Percentiles rank a stretch among this genome's conserved stretches.
Conservation (phyloP, 768 basidiomycete genomes). For the Boletus rufocinnamomeus region DNA sequence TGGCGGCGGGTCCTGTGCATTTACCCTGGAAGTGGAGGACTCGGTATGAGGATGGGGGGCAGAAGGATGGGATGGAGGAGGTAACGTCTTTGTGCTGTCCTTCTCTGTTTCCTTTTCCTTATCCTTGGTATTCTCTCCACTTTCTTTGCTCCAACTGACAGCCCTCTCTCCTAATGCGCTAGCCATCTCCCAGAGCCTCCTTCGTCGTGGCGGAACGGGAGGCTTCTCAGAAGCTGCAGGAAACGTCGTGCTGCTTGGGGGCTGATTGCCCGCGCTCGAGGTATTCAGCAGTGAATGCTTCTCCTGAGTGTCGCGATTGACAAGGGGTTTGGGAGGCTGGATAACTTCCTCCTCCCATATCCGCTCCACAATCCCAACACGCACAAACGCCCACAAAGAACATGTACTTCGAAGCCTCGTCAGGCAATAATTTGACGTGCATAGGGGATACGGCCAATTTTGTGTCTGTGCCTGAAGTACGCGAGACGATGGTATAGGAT, state of each 20-base stretch:
- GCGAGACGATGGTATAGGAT: slow-evolving; percentile 48
- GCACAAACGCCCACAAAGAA: slow-evolving; percentile 86
- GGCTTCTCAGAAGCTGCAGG: slow-evolving; percentile 45
- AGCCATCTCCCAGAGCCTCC: slow-evolving; percentile 69
- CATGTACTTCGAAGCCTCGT: slow-evolving; percentile 83
- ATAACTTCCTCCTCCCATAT: slow-evolving; percentile 83
- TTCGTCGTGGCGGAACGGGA: slow-evolving; percentile 61
- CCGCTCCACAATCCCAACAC: slow-evolving; percentile 77
- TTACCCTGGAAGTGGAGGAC: slow-evolving; percentile 12
- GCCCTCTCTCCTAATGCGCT: slow-evolving; percentile 62
- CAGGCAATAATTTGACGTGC: slow-evolving; percentile 84
- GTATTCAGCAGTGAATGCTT: background rate
- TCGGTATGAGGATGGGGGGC: slow-evolving; percentile 24
- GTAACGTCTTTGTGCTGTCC: slow-evolving; percentile 18
- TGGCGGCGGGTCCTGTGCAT: slow-evolving; percentile 42
- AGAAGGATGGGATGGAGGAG: slow-evolving; percentile 31
- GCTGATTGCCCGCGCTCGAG: slow-evolving; percentile 1
- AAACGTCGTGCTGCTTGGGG: background rate
- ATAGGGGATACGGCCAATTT: slow-evolving; percentile 61
- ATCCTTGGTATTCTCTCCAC: slow-evolving; percentile 27
- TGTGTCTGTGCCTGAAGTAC: slow-evolving; percentile 26
- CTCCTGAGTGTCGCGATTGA: slow-evolving; percentile 12
- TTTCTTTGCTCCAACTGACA: slow-evolving; percentile 52
- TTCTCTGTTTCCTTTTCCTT: slow-evolving; percentile 40
- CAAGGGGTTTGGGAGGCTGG: slow-evolving; percentile 33